phyloP scores from a whole-genome alignment of 768 basidiomycete species.

The Russula olivacea region DNA sequence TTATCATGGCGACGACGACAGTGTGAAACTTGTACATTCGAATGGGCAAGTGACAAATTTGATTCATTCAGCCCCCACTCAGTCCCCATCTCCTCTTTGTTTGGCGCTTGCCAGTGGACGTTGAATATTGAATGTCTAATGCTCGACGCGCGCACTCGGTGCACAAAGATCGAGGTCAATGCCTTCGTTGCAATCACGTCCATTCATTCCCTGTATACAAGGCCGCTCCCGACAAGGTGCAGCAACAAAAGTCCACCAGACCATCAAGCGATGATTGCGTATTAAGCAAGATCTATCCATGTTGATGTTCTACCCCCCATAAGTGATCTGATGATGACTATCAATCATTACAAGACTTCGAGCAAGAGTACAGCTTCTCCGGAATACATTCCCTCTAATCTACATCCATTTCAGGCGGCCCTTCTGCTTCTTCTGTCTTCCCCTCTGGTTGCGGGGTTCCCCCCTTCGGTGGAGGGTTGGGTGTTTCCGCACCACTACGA shows the following conservation, averaged over 20 bases:
- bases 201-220: no score
- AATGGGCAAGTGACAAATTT: neutral
- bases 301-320: constrained; percentile 1
- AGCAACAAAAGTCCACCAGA: no score
- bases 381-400: constrained; percentile 39
- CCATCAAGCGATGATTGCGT: no score
- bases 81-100: neutral
- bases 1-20: neutral
- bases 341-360: constrained; percentile 10
- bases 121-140: no score
- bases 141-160: no score
- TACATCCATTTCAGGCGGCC: constrained; percentile 79
- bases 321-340: neutral
- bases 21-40: neutral
- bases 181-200: no score
- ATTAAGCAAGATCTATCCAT: constrained; percentile 5
- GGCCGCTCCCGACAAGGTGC: no score
- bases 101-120: neutral
- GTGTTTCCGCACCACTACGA: constrained; percentile 55
- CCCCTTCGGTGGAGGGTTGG: constrained; percentile 38
- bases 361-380: constrained; percentile 3
- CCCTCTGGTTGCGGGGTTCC: constrained; percentile 33
- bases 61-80: neutral
- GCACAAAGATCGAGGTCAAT: no score
- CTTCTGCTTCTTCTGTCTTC: constrained; percentile 33